phyloP scores from a whole-genome alignment of 306 rosid species.

The Parietaria judaica region DNA sequence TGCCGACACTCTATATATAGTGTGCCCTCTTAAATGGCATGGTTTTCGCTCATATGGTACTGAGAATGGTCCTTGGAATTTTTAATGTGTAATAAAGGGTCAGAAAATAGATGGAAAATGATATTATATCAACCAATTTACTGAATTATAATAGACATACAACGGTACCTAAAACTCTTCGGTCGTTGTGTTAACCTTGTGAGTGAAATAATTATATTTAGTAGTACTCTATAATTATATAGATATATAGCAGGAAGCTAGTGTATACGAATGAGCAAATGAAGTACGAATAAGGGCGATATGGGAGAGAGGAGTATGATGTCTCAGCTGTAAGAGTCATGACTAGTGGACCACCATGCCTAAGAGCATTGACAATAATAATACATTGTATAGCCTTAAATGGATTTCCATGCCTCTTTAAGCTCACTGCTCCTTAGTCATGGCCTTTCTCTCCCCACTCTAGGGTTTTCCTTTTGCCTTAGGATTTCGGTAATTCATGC shows the following conservation, averaged over 20 bases:
- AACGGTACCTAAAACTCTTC: no score
- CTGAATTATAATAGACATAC: no score
- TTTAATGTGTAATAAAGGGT: no score
- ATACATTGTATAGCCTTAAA: constrained; percentile 6
- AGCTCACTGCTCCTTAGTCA: background rate
- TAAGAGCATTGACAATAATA: constrained; percentile 8
- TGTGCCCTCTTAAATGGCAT: no score
- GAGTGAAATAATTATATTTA: no score
- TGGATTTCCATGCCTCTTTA: constrained; percentile 10
- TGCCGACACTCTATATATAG: no score
- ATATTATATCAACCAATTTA: no score
- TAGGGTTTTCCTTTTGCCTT: background rate
- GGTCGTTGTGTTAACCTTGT: no score
- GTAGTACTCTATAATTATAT: no score
- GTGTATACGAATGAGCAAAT: background rate
- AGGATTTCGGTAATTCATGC: background rate
- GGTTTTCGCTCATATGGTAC: no score
- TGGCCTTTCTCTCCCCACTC: constrained; percentile 4
- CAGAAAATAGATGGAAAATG: no score
- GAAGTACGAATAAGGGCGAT: background rate
- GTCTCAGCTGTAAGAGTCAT: constrained; percentile 21
- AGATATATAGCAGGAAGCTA: background rate
- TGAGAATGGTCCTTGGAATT: no score
- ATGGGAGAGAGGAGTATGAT: constrained; percentile 14
- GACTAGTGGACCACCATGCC: constrained; percentile 15